Percentiles rank a stretch among this genome's conserved stretches.
phyloP scores from a whole-genome alignment of 2,329 filamentous ascomycete genomes.

The Pseudocercospora musae region DNA sequence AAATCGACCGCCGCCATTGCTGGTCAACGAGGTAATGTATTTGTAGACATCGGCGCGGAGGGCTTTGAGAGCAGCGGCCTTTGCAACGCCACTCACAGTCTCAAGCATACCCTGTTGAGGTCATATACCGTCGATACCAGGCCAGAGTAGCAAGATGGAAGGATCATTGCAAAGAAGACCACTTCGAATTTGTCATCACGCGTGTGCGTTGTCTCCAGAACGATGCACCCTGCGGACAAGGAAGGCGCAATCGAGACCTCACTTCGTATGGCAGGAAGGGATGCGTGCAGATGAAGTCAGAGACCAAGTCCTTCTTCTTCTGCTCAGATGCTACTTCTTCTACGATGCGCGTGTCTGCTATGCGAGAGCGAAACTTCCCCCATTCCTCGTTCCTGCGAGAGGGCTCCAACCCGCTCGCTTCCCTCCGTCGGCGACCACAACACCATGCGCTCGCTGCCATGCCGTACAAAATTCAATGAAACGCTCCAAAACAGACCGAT shows the following conservation, averaged over 20 bases:
- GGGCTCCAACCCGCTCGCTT: neutral
- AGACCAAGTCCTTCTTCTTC: neutral
- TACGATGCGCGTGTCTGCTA: neutral
- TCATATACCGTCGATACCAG: neutral
- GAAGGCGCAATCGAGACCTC: neutral
- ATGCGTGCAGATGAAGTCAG: neutral
- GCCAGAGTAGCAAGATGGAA: no score
- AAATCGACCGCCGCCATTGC: neutral
- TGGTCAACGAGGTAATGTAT: neutral
- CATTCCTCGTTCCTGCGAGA: neutral
- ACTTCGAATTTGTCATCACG: neutral
- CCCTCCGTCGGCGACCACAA: neutral
- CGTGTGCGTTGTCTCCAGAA: neutral
- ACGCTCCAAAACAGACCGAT: neutral
- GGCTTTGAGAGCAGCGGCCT: neutral
- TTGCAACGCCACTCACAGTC: neutral
- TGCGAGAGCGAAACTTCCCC: neutral
- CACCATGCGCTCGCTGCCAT: neutral
- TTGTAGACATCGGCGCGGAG: slow-evolving; percentile 5
- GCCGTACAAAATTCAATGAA: neutral
- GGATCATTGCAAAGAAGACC: neutral
- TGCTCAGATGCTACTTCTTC: neutral
- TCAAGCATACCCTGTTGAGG: neutral
- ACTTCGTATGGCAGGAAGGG: neutral
- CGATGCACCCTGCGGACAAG: neutral